phyloP scores from a whole-genome alignment of 768 basidiomycete species.

The Amanita thiersii region DNA sequence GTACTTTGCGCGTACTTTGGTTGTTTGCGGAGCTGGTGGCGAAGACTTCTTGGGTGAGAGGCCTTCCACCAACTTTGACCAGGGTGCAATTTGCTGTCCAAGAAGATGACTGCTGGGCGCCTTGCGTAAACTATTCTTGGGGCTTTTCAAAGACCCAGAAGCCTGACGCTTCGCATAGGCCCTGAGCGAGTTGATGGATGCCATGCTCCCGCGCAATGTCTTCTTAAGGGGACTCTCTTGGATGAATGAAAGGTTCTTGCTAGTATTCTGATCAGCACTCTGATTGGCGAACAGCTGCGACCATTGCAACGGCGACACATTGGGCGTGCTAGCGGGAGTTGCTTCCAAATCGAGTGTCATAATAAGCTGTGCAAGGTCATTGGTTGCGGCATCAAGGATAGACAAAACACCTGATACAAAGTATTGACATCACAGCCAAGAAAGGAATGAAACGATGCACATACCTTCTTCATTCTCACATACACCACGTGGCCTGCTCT shows the following conservation, averaged over 20 bases:
- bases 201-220: constrained; percentile 23
- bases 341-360: constrained; percentile 77
- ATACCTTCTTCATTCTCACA: constrained; percentile 49
- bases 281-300: constrained; percentile 19
- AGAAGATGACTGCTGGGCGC: constrained; percentile 17
- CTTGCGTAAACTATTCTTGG: constrained; percentile 6
- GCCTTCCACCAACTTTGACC: constrained; percentile 35
- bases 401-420: constrained; percentile 44
- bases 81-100: constrained; percentile 57
- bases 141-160: constrained; percentile 7
- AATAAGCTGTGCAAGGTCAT: constrained; percentile 72
- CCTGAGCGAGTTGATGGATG: constrained; percentile 40
- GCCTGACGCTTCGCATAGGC: constrained; percentile 31
- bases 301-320: constrained; percentile 34
- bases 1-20: constrained; percentile 9
- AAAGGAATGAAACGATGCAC: constrained; percentile 10
- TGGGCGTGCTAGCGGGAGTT: constrained; percentile 51
- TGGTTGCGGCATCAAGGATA: constrained; percentile 71
- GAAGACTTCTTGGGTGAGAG: constrained; percentile 21
- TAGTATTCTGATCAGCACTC: constrained; percentile 13
- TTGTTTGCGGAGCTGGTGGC: constrained; percentile 9
- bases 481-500: constrained; percentile 39
- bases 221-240: constrained; percentile 30
- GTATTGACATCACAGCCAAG: constrained; percentile 3
- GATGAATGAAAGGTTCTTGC: constrained; percentile 18